A percentile compares a stretch with the other conserved stretches of the same genome.
phyloP scores from a whole-genome alignment of 1,284 basidiomycete genomes.

The Moesziomyces aphidis region DNA sequence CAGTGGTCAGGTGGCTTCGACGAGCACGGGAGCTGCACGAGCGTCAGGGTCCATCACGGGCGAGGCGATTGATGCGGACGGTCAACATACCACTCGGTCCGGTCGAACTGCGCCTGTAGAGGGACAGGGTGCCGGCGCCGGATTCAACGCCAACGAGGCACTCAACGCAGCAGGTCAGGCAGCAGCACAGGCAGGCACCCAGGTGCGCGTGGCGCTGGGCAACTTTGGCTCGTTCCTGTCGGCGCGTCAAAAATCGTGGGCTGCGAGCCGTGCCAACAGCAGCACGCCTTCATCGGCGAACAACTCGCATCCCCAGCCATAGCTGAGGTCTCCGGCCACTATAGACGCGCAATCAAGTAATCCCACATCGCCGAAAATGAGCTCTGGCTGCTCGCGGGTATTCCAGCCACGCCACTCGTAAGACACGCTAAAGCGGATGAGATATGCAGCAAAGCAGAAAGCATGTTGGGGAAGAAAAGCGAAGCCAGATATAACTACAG shows the following conservation, averaged over 20 bases:
- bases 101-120: constrained; percentile 15
- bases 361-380: background rate
- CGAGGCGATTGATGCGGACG: constrained; percentile 48
- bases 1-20: background rate
- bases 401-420: too few relatives aligned
- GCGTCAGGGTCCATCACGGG: constrained; percentile 48
- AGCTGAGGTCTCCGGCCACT: background rate
- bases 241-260: constrained; percentile 49
- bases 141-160: constrained; percentile 39
- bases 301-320: background rate
- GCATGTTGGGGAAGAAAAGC: constrained; percentile 32
- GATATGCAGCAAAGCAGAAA: constrained; percentile 27
- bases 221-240: constrained; percentile 63
- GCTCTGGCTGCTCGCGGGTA: too few relatives aligned
- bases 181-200: constrained; percentile 58
- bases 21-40: constrained; percentile 1
- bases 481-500: constrained; percentile 50
- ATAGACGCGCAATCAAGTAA: background rate
- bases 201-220: constrained; percentile 59
- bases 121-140: constrained; percentile 7
- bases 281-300: constrained; percentile 1
- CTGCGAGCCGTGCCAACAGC: constrained; percentile 23
- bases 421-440: constrained; percentile 1
- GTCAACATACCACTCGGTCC: constrained; percentile 33
- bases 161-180: constrained; percentile 46